Conservation (phyloP, 2,329 filamentous ascomycete species). For the Monosporascus sp. region DNA sequence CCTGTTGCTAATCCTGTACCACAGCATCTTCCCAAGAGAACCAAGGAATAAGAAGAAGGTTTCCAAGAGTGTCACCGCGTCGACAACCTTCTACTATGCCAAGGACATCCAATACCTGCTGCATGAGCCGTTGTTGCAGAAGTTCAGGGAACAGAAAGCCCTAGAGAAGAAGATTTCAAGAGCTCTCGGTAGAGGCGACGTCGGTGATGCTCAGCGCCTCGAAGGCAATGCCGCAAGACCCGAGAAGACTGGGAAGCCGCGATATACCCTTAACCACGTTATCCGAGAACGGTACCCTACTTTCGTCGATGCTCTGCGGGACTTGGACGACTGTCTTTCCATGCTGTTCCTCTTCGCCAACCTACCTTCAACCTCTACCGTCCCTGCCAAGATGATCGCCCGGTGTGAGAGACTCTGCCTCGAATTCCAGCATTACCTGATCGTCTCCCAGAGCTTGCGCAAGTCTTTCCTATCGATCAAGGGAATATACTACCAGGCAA, state of each 20-base stretch:
- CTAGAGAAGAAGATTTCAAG: slow-evolving; percentile 96
- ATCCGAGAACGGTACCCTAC: slow-evolving; percentile 98
- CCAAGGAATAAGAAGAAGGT: slow-evolving; percentile 97
- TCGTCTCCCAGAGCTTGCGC: slow-evolving; percentile 81
- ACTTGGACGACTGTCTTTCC: slow-evolving; percentile 92
- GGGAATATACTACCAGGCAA: slow-evolving; percentile 98
- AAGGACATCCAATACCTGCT: slow-evolving; percentile 98
- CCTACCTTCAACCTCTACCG: slow-evolving; percentile 81
- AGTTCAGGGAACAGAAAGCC: slow-evolving; percentile 95
- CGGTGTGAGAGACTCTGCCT: slow-evolving; percentile 88
- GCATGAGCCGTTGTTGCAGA: slow-evolving; percentile 88
- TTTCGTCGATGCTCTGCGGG: slow-evolving; percentile 87
- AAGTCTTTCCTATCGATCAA: slow-evolving; percentile 99
- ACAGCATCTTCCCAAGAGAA: slow-evolving; percentile 85
- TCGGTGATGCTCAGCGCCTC: slow-evolving; percentile 78
- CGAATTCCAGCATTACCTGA: slow-evolving; percentile 98
- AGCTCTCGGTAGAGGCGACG: slow-evolving; percentile 86
- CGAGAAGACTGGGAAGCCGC: slow-evolving; percentile 85
- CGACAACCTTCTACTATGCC: slow-evolving; percentile 86
- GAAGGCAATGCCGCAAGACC: slow-evolving; percentile 82
- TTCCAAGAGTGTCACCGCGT: slow-evolving; percentile 81
- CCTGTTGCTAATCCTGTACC: neutral
- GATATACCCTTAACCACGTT: slow-evolving; percentile 91
- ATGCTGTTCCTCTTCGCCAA: slow-evolving; percentile 98
- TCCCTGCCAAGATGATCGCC: slow-evolving; percentile 92